Percentiles rank a stretch among this genome's conserved stretches.
These are phyloP conservation scores for Vitis hybrid DNA, from an alignment of 177 flowering plant species.

Conservation along the genomic window DNA sequence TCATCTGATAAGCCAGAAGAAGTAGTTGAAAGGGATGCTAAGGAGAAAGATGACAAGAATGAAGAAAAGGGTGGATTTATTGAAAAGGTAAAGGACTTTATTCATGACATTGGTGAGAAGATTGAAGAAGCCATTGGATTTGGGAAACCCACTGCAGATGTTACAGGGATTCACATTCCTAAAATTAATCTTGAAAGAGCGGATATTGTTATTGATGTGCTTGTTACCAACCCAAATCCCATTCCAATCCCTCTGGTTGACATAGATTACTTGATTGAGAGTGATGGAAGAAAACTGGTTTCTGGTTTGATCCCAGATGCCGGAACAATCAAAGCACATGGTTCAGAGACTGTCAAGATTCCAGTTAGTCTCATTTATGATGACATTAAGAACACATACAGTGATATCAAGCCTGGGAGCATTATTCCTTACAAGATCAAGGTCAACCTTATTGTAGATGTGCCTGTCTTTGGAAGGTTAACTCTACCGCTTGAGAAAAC, in stretches of 20 bases:
- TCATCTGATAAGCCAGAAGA: slow-evolving; percentile 71
- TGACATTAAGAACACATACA: slow-evolving; percentile 76
- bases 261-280: slow-evolving; percentile 81
- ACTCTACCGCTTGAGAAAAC: slow-evolving; percentile 86
- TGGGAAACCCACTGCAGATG: slow-evolving; percentile 95
- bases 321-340: slow-evolving; percentile 85
- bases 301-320: slow-evolving; percentile 95
- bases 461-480: slow-evolving; percentile 83
- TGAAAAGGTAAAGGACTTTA: slow-evolving; percentile 84
- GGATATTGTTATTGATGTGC: slow-evolving; percentile 79
- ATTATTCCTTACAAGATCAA: slow-evolving; percentile 80
- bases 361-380: slow-evolving; percentile 73
- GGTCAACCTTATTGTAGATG: slow-evolving; percentile 86
- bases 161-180: slow-evolving; percentile 74
- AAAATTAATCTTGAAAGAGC: slow-evolving; percentile 64
- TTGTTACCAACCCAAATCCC: slow-evolving; percentile 86
- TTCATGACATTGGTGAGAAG: slow-evolving; percentile 87
- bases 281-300: slow-evolving; percentile 87
- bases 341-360: slow-evolving; percentile 86
- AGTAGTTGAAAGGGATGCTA: slow-evolving; percentile 47
- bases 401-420: slow-evolving; percentile 82
- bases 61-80: slow-evolving; percentile 76
- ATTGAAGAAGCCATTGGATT: slow-evolving; percentile 85
- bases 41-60: slow-evolving; percentile 52
- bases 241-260: slow-evolving; percentile 88